Evolutionary conservation across 352 stramenopile genomes (phyloP).

Genomic region (Phytopythium sindhum): DNA sequence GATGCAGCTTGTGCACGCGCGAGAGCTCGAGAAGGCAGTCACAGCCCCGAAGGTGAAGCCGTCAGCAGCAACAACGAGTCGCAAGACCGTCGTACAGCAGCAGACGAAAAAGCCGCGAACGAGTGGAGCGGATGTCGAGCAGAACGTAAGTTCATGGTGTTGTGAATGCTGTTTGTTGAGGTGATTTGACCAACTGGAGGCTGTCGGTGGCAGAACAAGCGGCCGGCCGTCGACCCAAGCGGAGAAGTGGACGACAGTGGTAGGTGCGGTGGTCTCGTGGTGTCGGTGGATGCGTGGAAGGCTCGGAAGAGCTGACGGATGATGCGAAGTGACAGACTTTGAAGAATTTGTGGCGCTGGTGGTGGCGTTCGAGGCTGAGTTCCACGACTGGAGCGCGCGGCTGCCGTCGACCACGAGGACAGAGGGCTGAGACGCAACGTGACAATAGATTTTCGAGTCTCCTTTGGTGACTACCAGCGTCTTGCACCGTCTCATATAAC

Average conservation of each 20-base stretch:
- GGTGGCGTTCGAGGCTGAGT: constrained; percentile 35
- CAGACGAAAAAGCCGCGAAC: constrained; percentile 7
- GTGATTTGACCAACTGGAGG: not conserved
- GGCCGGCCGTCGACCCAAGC: not conserved
- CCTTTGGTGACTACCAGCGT: too few species aligned
- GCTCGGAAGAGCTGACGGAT: not conserved
- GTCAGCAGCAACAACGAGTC: constrained; percentile 5
- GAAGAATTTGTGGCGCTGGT: constrained; percentile 51
- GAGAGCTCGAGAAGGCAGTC: constrained; percentile 32
- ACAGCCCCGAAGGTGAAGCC: constrained; percentile 2
- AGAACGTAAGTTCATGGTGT: not conserved
- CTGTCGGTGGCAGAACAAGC: not conserved
- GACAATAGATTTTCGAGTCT: not conserved
- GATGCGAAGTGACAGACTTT: constrained; percentile 25
- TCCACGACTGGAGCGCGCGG: not conserved
- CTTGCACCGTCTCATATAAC: not conserved
- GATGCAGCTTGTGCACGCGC: constrained; percentile 48
- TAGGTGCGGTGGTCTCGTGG: not conserved
- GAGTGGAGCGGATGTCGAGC: not conserved
- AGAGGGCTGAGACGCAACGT: not conserved
- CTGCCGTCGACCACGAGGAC: not conserved
- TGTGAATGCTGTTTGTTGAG: not conserved
- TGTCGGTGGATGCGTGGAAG: not conserved
- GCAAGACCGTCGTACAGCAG: constrained; percentile 10
- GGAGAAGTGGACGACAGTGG: not conserved